Evolutionary conservation across 2,329 filamentous ascomycete species (phyloP).

Genomic region (Sarocladium brachiariae): DNA sequence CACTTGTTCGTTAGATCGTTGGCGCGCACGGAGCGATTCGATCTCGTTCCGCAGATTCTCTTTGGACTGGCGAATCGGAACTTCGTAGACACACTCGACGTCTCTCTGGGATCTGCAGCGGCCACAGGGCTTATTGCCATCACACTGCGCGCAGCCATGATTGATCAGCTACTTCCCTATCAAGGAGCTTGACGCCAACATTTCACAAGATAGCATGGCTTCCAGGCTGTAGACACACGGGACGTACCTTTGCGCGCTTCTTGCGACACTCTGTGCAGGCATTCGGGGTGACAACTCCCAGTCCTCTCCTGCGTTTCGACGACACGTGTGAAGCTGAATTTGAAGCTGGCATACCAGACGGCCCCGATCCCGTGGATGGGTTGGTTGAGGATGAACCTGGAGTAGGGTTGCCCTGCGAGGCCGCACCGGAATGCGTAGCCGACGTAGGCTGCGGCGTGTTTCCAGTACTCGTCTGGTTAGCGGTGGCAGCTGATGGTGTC

Average conservation of each 20-base stretch:
- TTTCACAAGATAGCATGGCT: no score
- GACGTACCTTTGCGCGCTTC: constrained; percentile 51
- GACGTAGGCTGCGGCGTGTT: constrained; percentile 26
- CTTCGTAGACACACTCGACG: constrained; percentile 52
- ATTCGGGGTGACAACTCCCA: constrained; percentile 52
- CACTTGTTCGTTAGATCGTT: constrained; percentile 48
- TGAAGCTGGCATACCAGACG: constrained; percentile 9
- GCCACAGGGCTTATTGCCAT: constrained; percentile 49
- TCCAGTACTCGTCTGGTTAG: constrained; percentile 24
- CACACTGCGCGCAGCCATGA: constrained; percentile 45
- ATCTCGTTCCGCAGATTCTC: constrained; percentile 55
- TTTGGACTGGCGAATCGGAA: constrained; percentile 58
- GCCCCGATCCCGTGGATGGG: constrained; percentile 10
- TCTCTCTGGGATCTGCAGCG: constrained; percentile 49
- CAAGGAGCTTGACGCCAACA: no score
- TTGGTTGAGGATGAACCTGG: constrained; percentile 16
- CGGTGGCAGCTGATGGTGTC: constrained; percentile 18
- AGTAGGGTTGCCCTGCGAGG: constrained; percentile 24
- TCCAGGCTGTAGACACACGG: not conserved
- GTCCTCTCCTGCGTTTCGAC: constrained; percentile 46
- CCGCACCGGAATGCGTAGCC: constrained; percentile 15
- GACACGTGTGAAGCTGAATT: constrained; percentile 6
- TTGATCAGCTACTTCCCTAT: not conserved
- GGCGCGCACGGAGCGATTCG: constrained; percentile 46
- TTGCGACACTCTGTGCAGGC: constrained; percentile 56